Evolutionary conservation across 2,329 filamentous ascomycete species (phyloP).

Genomic region (Purpureocillium lavendulum): DNA sequence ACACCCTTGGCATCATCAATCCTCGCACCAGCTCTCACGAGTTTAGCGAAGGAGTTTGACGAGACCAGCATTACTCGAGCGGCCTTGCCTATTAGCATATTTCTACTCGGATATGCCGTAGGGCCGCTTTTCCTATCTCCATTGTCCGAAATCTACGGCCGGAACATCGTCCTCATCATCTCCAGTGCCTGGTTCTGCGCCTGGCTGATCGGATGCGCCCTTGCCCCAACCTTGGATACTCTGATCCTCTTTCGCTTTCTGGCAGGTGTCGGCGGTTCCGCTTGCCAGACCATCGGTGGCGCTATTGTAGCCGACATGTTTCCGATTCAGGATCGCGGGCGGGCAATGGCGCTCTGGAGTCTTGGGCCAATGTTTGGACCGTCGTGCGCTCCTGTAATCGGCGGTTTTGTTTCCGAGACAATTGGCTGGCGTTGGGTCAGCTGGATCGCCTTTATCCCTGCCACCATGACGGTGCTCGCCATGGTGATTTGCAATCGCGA

Average conservation of each 20-base stretch:
- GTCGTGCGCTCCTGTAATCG: constrained; percentile 36
- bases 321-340: constrained; percentile 34
- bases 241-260: constrained; percentile 53
- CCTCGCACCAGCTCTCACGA: constrained; percentile 37
- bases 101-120: constrained; percentile 49
- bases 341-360: constrained; percentile 42
- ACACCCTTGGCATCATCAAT: constrained; percentile 59
- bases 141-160: constrained; percentile 56
- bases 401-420: constrained; percentile 38
- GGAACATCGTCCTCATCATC: constrained; percentile 43
- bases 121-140: constrained; percentile 51
- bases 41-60: constrained; percentile 34
- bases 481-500: constrained; percentile 29
- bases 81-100: constrained; percentile 52
- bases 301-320: constrained; percentile 48
- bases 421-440: constrained; percentile 45
- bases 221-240: constrained; percentile 42
- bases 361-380: constrained; percentile 52
- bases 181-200: constrained; percentile 53
- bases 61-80: constrained; percentile 29
- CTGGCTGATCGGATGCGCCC: constrained; percentile 57
- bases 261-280: constrained; percentile 49
- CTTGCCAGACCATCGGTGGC: constrained; percentile 41
- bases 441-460: constrained; percentile 43
- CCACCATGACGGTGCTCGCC: constrained; percentile 12